A percentile compares a stretch with the other conserved stretches of the same genome.
Conservation (phyloP, 805 yeast genomes). For the Wickerhamiella brachini region DNA sequence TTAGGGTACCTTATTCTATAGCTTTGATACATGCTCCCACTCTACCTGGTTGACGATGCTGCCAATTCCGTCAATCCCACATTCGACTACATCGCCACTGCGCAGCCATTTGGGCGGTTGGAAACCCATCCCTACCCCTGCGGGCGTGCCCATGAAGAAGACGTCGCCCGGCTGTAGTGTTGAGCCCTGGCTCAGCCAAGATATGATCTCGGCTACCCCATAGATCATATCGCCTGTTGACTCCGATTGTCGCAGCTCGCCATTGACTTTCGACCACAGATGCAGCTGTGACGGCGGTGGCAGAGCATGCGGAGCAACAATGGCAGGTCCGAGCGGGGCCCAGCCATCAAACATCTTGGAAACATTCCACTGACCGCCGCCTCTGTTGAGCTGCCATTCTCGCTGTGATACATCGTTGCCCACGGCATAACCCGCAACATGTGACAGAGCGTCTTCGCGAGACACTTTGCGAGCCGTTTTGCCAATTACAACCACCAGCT, state of each 20-base stretch:
- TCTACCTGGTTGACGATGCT: constrained; percentile 28
- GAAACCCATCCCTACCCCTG: constrained; percentile 40
- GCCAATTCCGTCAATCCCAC: constrained; percentile 33
- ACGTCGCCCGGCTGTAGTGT: constrained; percentile 41
- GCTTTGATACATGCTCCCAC: neutral
- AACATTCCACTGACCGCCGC: constrained; percentile 39
- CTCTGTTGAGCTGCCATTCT: constrained; percentile 40
- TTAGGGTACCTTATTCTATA: neutral
- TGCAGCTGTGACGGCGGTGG: constrained; percentile 26
- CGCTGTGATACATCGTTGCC: constrained; percentile 47
- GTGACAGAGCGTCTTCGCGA: constrained; percentile 30
- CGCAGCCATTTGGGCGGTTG: constrained; percentile 31
- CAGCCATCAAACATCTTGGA: constrained; percentile 43
- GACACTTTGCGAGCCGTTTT: constrained; percentile 32
- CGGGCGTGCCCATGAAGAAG: constrained; percentile 44
- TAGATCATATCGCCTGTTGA: constrained; percentile 38
- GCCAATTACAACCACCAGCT: constrained; percentile 41
- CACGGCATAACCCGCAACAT: constrained; percentile 38
- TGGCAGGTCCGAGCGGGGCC: constrained; percentile 46
- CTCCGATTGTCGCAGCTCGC: constrained; percentile 33
- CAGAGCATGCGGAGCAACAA: constrained; percentile 27
- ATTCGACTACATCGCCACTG: constrained; percentile 33
- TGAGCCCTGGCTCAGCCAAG: constrained; percentile 37
- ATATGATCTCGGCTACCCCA: constrained; percentile 29
- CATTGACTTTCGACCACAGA: constrained; percentile 33